Evolutionary conservation across 495 filamentous ascomycete species (phyloP), one percentile per base, ranked within the genome.

Genomic region (Penicillium fimorum): DNA sequence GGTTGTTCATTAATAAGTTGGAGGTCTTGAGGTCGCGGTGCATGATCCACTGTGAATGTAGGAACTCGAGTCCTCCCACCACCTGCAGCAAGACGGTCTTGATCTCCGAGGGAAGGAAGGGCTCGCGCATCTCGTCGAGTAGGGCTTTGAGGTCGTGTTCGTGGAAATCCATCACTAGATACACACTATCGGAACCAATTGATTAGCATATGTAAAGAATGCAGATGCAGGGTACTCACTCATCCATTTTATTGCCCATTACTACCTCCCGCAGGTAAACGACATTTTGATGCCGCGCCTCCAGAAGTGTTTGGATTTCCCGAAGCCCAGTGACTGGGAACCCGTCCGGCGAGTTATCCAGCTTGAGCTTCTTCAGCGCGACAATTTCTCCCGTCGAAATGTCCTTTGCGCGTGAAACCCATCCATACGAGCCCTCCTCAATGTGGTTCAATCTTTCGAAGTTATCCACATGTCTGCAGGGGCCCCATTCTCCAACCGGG

Each of bases 11-110:
- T 50, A 98, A 84, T 15, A 97, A 84, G 68, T 98, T 98, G 33
- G 90, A 94, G 27, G 93, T 96, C 70, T 98, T 98, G 50, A 98
- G 85, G 69, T 98, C 94, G 33, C 94, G 90, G 75, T 98, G 94
- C 47, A 98, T 81, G 64, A 98, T 96, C 88, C 89, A 95, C 76
- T 93, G 81, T 42, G 79, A 76, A 76, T 98, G 94, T 12, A 98
- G 85, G 72, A 91, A 95, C 57, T 85, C 82, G 27, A 93, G 84
- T 38, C 92, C 94, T 37, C 87, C 86, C 13, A 84, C 75, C 40
- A 98, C 85, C 66, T 98, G 94, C 1, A 84, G 76, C 9, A 97
- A 80, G 3, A 98, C 81, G 0, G 91, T 93, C 72, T 98, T 98
- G 65, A 88, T 86, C 68, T 98, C 94, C 32, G 92, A 96, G 13